Percentiles rank a stretch among this genome's conserved stretches.
phyloP scores from a whole-genome alignment of 2,329 filamentous ascomycete genomes.

The Apiospora marii region DNA sequence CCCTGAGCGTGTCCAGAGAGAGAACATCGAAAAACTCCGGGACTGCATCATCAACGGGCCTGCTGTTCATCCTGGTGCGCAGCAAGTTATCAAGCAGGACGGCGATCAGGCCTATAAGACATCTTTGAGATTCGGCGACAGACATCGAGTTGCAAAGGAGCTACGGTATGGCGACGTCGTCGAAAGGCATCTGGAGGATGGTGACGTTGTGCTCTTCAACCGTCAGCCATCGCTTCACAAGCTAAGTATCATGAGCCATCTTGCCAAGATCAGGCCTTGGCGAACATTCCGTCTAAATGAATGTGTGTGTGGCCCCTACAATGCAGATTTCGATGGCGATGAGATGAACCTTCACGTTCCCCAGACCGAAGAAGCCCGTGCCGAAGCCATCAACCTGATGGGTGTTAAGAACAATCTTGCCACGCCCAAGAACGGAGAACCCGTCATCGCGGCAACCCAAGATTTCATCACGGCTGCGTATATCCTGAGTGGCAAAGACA shows the following conservation, averaged over 20 bases:
- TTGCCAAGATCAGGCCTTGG: slow-evolving; percentile 92
- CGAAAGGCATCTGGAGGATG: slow-evolving; percentile 92
- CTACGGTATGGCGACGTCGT: slow-evolving; percentile 87
- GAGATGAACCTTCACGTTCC: slow-evolving; percentile 99
- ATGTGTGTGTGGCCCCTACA: slow-evolving; percentile 97
- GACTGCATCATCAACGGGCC: slow-evolving; percentile 78
- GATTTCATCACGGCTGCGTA: slow-evolving; percentile 98
- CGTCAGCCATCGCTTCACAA: slow-evolving; percentile 98
- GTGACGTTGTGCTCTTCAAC: slow-evolving; percentile 97
- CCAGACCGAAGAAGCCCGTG: slow-evolving; percentile 94
- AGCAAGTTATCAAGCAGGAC: slow-evolving; percentile 77
- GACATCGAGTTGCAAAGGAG: slow-evolving; percentile 74
- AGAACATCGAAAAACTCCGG: slow-evolving; percentile 85
- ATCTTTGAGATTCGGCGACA: slow-evolving; percentile 77
- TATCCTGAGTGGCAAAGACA: slow-evolving; percentile 88
- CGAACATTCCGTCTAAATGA: slow-evolving; percentile 97
- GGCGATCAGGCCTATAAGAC: slow-evolving; percentile 67
- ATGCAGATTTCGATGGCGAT: slow-evolving; percentile 98
- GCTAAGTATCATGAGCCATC: slow-evolving; percentile 96
- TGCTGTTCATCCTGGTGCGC: slow-evolving; percentile 85
- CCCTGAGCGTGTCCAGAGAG: slow-evolving; percentile 83
- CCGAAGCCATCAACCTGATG: slow-evolving; percentile 96
- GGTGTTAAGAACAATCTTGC: slow-evolving; percentile 96
- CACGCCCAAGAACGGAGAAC: slow-evolving; percentile 96
- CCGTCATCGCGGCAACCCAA: slow-evolving; percentile 98